Base-by-base conservation (phyloP, 2,329 filamentous ascomycete species). In the Magnaporthiopsis rhizophila region DNA sequence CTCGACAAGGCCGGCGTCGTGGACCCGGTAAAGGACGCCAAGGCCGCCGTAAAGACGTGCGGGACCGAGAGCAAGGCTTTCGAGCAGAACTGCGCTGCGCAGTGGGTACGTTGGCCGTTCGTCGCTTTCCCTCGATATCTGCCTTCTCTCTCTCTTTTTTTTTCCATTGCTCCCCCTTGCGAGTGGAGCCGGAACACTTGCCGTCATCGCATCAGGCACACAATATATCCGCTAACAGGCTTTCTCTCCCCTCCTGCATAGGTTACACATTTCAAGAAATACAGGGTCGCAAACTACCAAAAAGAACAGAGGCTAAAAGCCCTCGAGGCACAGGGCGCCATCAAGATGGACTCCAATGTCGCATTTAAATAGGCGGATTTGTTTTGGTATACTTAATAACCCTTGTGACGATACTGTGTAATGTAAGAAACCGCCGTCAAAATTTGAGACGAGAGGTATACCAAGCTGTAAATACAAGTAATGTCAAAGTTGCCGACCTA, bases 181-280 rank as follows among this genome's bases (percentile, higher is more conserved):
- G 7, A 12, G 32, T 8, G 11, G 30, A 30, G 4, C 30, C 30
- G 4, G 5, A 34, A 34, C 6, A 34, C 9, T 15, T 21, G 26
- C 58, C 63, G 3, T 26, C 26, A 26, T 18, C 34, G 34, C 15
- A 18, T 18, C 15, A 45, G n/a, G 4, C 7, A 50, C 5, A 21
- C 45, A 53, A 12, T 3, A 18, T 7, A 30, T 11, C 24, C 15
- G 24, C 53, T 63, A 18, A 63, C 62, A 34, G 24, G 24, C 5
- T 12, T 38, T 3, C 9, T 3, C n/a, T 34, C 28, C 30, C 18
- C 13, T n/a, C n/a, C 30, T 12, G 32, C 32, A 64, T 70, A 95
- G 91, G 90, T 97, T 66, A 92, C 92, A 78, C 98, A 99, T 77
- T 99, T 99, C 79, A 97, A 98, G 81, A 93, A 97, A 77, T 90